These are phyloP conservation scores for Hygrophorus pudorinus DNA, from an alignment of 768 basidiomycete species.

Conservation along the genomic window DNA sequence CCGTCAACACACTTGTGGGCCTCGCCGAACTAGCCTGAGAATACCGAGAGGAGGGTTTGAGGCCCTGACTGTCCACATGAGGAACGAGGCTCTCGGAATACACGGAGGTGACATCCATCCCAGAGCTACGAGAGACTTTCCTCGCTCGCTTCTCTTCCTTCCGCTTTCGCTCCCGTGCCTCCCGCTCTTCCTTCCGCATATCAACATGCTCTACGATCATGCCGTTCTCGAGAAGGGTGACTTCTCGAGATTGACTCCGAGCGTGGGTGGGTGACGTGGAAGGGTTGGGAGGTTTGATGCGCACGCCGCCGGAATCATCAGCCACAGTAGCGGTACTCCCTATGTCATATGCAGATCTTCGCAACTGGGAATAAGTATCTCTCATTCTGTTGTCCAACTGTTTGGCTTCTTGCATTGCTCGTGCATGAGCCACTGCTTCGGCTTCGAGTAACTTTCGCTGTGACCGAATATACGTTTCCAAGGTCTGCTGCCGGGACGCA, in stretches of 20 bases:
- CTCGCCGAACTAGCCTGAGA: constrained; percentile 41
- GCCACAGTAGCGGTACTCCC: constrained; percentile 34
- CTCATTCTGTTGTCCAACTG: constrained; percentile 69
- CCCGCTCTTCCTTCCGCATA: constrained; percentile 68
- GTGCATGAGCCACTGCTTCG: constrained; percentile 69
- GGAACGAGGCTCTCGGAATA: constrained; percentile 55
- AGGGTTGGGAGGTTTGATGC: constrained; percentile 55
- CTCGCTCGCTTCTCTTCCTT: constrained; percentile 65
- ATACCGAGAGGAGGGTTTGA: constrained; percentile 52
- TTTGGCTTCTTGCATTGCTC: constrained; percentile 69
- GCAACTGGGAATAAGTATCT: constrained; percentile 70
- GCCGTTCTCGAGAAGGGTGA: constrained; percentile 78
- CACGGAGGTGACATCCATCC: constrained; percentile 61
- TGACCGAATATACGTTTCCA: constrained; percentile 72
- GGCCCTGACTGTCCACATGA: constrained; percentile 47
- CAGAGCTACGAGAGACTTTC: constrained; percentile 65
- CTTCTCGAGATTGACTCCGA: constrained; percentile 54
- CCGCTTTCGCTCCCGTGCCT: constrained; percentile 59
- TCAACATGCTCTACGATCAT: constrained; percentile 86
- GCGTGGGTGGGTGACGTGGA: constrained; percentile 30
- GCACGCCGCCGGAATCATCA: constrained; percentile 57
- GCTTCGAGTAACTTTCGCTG: constrained; percentile 77
- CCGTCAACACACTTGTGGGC: constrained; percentile 53
- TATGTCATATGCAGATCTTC: constrained; percentile 69
- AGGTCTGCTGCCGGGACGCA: constrained; percentile 70